Base-by-base conservation (phyloP, 495 filamentous ascomycete genomes). In the Trichoderma reesei region DNA sequence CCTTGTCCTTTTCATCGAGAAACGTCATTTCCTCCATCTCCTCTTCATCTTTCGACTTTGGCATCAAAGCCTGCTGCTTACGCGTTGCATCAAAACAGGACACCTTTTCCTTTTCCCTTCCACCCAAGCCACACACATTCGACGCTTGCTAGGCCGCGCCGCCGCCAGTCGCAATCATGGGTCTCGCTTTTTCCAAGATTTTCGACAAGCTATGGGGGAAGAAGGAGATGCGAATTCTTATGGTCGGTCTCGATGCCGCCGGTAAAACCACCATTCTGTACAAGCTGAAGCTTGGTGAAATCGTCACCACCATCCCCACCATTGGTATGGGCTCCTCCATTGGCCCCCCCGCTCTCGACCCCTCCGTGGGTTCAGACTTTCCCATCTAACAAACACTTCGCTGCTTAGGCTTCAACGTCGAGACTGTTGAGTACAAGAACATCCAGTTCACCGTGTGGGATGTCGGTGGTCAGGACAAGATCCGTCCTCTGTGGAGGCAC, bases 361-460 rank as follows among this genome's bases (percentile, higher is more conserved):
- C 78, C 72, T 60, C 60, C 69, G 26, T 26, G 26, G 26, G 26
- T 1, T 26, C 1, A 26, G 26, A 26, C 39, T 46, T 63, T 20
- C 16, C 59, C 8, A 60, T 61, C 36, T 33, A 34, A 10, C 59
- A 41, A 61, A 61, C 36, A 26, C 36, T 18, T 34, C 39, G 14
- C 51, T 56, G 31, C 6, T 42, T 44, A 96, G 94, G 94, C 69
- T 99, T 99, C 85, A 99, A 99, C 83, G 94, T 99, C 76, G 94
- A 99, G 86, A 98, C 94, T 54, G 95, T 99, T 79, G 95, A 97
- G 76, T 99, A 98, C 83, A 96, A 96, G 87, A 98, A 99, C 85
- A 97, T 99, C 77, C 92, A 96, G 76, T 99, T 99, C 83, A 99
- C 94, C 75, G 94, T 99, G 77, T 99, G 94, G 94, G 94, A 99